Percentiles rank a stretch among this genome's conserved stretches.
Conservation (phyloP, 2,329 filamentous ascomycete species). For the Botryotinia narcissicola region DNA sequence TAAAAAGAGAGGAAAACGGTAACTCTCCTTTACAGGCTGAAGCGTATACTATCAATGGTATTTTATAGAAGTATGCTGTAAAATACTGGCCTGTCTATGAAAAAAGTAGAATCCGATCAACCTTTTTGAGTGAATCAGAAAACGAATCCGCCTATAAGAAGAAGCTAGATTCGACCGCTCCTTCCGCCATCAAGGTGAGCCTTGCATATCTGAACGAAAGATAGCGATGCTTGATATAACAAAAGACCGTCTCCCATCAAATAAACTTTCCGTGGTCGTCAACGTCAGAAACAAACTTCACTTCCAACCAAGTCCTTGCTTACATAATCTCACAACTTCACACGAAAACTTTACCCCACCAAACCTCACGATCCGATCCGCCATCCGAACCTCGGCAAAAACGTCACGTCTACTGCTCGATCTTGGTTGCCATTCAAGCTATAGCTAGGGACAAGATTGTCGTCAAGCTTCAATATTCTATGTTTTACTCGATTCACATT, state of each 20-base stretch:
- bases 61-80: neutral
- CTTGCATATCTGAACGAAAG: neutral
- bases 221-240: neutral
- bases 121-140: neutral
- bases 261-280: neutral
- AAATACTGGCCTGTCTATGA: neutral
- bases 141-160: neutral
- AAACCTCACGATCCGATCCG: neutral
- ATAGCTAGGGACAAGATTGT: neutral
- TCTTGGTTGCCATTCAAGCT: neutral
- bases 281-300: neutral
- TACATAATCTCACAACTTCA: no score
- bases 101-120: neutral
- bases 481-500: rapidly evolving
- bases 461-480: neutral
- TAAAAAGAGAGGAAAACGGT: no score
- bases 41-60: neutral
- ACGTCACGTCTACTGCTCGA: neutral
- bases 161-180: neutral
- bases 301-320: no score
- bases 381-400: neutral
- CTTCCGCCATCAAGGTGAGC: neutral
- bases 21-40: no score
- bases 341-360: neutral
- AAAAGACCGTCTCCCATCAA: neutral